Percentiles rank a stretch among this genome's conserved stretches.
phyloP scores from a whole-genome alignment of 345 rosid species.

The Reutealis trisperma region DNA sequence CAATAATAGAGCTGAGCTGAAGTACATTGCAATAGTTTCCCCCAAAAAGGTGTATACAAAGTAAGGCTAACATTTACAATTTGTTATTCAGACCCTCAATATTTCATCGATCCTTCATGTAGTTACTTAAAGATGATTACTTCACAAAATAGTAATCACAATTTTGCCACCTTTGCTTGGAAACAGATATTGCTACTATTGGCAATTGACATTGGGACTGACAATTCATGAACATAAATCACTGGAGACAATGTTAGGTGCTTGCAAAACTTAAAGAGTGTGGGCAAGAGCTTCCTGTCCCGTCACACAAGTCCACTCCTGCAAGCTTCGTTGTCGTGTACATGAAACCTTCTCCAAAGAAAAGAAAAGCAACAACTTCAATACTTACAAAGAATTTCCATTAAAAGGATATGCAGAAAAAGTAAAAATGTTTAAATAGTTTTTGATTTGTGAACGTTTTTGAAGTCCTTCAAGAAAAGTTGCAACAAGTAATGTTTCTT shows the following conservation, averaged over 20 bases:
- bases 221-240: conserved; percentile 15
- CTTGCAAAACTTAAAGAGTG: conserved; percentile 44
- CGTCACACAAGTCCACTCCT: conserved; percentile 42
- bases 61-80: background rate
- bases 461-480: background rate
- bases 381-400: conserved; percentile 20
- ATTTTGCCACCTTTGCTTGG: conserved; percentile 21
- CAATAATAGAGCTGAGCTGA: background rate
- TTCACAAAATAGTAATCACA: conserved; percentile 18
- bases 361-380: conserved; percentile 38
- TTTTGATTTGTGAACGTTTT: conserved; percentile 8
- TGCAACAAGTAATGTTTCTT: too few species aligned
- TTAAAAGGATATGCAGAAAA: conserved; percentile 9
- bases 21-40: background rate
- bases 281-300: conserved; percentile 42
- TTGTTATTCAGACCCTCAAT: conserved; percentile 15
- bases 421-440: conserved; percentile 4
- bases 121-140: conserved; percentile 13
- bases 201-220: conserved; percentile 20
- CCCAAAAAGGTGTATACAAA: conserved; percentile 4
- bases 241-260: conserved; percentile 26
- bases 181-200: conserved; percentile 16
- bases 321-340: conserved; percentile 38
- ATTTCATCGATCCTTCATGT: conserved; percentile 2
- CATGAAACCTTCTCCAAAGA: conserved; percentile 41